Base-by-base conservation (phyloP, 2,329 filamentous ascomycete species). In the Trichoderma arundinaceum region DNA sequence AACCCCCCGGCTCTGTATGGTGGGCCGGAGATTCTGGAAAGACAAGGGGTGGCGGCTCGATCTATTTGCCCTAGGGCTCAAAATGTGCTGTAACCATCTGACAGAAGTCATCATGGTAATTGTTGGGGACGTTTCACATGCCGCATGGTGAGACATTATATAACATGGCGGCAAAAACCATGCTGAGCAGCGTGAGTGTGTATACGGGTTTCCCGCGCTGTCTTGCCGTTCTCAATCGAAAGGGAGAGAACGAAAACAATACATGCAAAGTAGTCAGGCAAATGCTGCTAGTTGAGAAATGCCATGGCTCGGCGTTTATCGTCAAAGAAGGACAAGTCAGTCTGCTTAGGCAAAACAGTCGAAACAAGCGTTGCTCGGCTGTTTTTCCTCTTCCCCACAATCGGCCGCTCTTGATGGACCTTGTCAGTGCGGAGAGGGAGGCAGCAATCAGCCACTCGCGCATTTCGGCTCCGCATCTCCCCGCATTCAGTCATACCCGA, bases 391-490 rank as follows among this genome's bases (percentile, higher is more conserved):
- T 63, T 52, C 60, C 60, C 60, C 60, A 63, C 60, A 63, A 54
- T 53, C 60, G 49, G 39, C 51, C 49, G 48, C 43, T 46, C 22
- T 19, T 48, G 32, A 35, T 19, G 41, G 41, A 49, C 39, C 60
- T 53, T 54, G 60, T 63, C 43, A 49, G 33, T 64, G 61, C 44
- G 61, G 61, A 64, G 48, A 65, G 44, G 33, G 12, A 28, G 13
- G 54, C 12, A 44, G 48, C 39, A 43, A 17, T 8, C 44, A 19
- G 44, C 4, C 38, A 57, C n/a, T 35, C 61, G 49, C 60, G 17
- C 48, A 22, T 38, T 59, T 65, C 63, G 63, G 63, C 63, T 65
- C 63, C 63, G 63, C 63, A 65, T 60, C 63, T 65, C 63, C 63
- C 63, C 63, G 63, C 63, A 65, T 57, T 51, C 43, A 48, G 19